Conservation (phyloP, 768 basidiomycete species). For the Phanerodontia chrysosporium region DNA sequence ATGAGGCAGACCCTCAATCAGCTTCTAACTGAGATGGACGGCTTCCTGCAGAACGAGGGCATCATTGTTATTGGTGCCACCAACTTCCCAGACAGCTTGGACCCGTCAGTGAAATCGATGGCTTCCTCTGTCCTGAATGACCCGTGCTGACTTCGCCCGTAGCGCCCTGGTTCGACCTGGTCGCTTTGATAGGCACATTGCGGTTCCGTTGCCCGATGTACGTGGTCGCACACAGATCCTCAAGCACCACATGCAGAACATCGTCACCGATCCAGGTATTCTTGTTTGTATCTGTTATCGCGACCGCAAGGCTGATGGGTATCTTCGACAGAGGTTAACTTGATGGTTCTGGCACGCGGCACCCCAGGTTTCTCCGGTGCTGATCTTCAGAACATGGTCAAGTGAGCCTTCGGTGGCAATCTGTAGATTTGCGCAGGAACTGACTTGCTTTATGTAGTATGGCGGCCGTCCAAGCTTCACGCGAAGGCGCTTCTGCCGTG, state of each 20-base stretch:
- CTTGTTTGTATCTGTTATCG: slow-evolving; percentile 10
- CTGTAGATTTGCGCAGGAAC: background rate
- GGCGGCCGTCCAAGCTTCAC: slow-evolving; percentile 93
- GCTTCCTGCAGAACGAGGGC: slow-evolving; percentile 90
- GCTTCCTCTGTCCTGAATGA: background rate
- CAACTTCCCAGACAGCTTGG: slow-evolving; percentile 93
- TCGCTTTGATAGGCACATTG: slow-evolving; percentile 90
- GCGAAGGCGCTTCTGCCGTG: slow-evolving; percentile 74
- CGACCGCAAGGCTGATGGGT: background rate
- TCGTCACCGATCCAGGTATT: slow-evolving; percentile 56
- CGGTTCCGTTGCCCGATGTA: slow-evolving; percentile 92
- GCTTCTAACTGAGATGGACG: slow-evolving; percentile 95
- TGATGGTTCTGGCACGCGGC: slow-evolving; percentile 85
- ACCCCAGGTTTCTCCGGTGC: slow-evolving; percentile 97
- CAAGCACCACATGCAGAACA: slow-evolving; percentile 83
- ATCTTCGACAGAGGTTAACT: slow-evolving; percentile 61
- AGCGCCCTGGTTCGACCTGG: slow-evolving; percentile 95
- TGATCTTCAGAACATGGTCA: slow-evolving; percentile 95
- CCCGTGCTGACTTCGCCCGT: background rate
- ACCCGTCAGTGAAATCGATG: slow-evolving; percentile 56
- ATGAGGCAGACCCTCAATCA: slow-evolving; percentile 96
- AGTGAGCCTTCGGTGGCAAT: slow-evolving; percentile 45
- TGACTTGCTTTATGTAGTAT: background rate
- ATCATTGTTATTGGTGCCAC: slow-evolving; percentile 97
- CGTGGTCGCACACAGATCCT: slow-evolving; percentile 92